Evolutionary conservation across 768 basidiomycete species (phyloP).

Genomic region (Tulasnella sp.): DNA sequence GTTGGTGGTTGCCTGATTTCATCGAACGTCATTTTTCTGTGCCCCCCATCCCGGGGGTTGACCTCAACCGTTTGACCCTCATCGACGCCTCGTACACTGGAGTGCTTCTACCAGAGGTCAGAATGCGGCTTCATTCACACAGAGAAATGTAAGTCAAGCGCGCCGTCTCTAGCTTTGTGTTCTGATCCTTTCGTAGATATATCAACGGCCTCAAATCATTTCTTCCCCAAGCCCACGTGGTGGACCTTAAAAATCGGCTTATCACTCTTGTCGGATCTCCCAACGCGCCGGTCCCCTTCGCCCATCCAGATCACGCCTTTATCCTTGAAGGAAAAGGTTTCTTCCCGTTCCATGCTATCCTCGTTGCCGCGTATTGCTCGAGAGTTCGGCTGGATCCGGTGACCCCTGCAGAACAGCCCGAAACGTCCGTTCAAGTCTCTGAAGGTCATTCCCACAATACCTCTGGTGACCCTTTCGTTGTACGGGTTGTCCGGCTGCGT

Average conservation of each 20-base stretch:
- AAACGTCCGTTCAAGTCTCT: background rate
- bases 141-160: background rate
- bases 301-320: background rate
- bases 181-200: background rate
- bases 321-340: background rate
- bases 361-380: constrained; percentile 4
- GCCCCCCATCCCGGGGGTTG: background rate
- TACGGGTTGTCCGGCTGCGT: background rate
- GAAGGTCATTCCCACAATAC: background rate
- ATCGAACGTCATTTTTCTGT: background rate
- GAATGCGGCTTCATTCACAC: background rate
- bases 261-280: background rate
- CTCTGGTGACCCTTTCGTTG: background rate
- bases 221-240: background rate
- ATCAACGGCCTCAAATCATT: constrained; percentile 1
- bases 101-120: background rate
- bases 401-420: too few species aligned
- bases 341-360: constrained; percentile 6
- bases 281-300: background rate
- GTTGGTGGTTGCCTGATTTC: constrained; percentile 5
- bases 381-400: background rate
- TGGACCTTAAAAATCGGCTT: background rate
- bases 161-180: background rate
- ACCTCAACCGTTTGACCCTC: background rate
- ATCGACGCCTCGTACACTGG: background rate